Percentiles rank a stretch among this genome's conserved stretches.
Conservation (phyloP, 441 rosid genomes). For the Erysimum cheiri region DNA sequence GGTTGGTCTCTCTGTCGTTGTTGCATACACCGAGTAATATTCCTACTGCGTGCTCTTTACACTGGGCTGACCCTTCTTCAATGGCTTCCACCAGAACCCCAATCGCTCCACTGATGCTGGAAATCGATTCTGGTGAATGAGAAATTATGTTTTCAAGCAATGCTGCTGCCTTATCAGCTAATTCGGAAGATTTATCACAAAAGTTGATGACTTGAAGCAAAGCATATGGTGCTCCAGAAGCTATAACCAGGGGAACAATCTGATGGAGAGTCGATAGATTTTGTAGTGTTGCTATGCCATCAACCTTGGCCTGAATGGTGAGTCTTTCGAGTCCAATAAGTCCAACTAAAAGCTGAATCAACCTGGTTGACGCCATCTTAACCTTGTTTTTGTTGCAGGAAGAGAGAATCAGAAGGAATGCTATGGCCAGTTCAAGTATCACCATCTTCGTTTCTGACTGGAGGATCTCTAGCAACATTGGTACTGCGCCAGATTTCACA, state of each 20-base stretch:
- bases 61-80: conserved; percentile 73
- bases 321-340: conserved; percentile 40
- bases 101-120: conserved; percentile 50
- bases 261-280: conserved; percentile 75
- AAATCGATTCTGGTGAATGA: conserved; percentile 51
- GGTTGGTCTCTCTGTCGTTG: conserved; percentile 63
- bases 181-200: conserved; percentile 53
- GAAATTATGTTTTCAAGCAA: conserved; percentile 56
- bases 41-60: conserved; percentile 75
- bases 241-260: conserved; percentile 54
- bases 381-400: conserved; percentile 72
- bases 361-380: conserved; percentile 61
- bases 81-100: conserved; percentile 64
- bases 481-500: conserved; percentile 65
- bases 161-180: conserved; percentile 63
- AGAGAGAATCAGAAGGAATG: conserved; percentile 70
- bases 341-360: conserved; percentile 54
- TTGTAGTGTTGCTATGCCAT: conserved; percentile 72
- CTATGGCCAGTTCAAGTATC: conserved; percentile 57
- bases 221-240: conserved; percentile 55
- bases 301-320: conserved; percentile 58
- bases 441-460: conserved; percentile 50
- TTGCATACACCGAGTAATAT: conserved; percentile 62
- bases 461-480: conserved; percentile 64
- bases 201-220: conserved; percentile 56